A percentile compares a stretch with the other conserved stretches of the same genome.
These are phyloP conservation scores for Chamaecyparis obtusa DNA, from an alignment of 75 land plant species.

Conservation along the genomic window DNA sequence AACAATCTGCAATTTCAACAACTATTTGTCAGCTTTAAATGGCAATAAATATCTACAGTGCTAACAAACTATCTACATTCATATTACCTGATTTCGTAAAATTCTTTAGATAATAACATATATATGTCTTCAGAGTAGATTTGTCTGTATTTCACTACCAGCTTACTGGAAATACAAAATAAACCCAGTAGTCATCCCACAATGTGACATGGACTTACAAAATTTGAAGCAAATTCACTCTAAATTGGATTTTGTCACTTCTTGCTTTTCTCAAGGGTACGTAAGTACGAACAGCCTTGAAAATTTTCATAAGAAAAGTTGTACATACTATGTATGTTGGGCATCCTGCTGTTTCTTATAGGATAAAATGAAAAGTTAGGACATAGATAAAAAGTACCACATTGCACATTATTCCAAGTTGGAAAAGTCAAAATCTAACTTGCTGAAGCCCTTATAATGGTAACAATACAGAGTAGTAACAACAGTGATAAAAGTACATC, in stretches of 20 bases:
- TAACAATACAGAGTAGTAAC: too few species aligned
- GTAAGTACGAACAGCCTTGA: neutral
- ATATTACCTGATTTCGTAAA: neutral
- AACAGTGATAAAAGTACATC: too few species aligned
- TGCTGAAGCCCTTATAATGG: too few species aligned
- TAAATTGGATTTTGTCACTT: neutral
- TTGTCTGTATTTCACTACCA: neutral
- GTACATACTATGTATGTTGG: neutral
- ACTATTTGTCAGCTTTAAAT: neutral
- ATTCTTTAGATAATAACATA: neutral
- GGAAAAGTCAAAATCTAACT: too few species aligned
- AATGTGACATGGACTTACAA: neutral
- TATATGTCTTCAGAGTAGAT: neutral
- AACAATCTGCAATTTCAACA: constrained; percentile 52
- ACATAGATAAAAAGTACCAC: too few species aligned
- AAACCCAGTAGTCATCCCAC: neutral
- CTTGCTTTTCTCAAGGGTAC: neutral
- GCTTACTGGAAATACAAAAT: neutral
- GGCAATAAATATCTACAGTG: neutral
- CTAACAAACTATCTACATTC: neutral
- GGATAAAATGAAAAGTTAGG: too few species aligned
- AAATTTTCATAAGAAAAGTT: neutral
- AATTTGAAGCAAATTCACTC: neutral
- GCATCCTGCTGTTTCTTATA: neutral
- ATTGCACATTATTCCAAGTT: too few species aligned